Percentiles rank a stretch among this genome's conserved stretches.
Evolutionary conservation across 495 filamentous ascomycete species (phyloP).

Genomic region (Lophiostoma macrostomum): DNA sequence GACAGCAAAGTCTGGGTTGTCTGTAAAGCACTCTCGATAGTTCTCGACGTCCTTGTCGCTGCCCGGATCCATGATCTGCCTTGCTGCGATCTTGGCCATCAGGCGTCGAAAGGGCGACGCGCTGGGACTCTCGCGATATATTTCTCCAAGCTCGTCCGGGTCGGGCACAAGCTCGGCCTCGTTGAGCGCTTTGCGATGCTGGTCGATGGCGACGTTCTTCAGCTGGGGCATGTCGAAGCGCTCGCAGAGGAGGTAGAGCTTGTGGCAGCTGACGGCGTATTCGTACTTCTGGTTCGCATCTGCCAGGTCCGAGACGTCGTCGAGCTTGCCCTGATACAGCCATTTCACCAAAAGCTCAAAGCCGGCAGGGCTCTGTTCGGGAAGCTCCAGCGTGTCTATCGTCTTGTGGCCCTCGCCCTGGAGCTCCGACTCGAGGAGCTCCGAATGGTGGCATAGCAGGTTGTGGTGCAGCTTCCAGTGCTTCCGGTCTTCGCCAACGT

Average conservation of each 20-base stretch:
- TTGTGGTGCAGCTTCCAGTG: slow-evolving; percentile 50
- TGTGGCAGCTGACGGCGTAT: slow-evolving; percentile 49
- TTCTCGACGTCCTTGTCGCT: slow-evolving; percentile 43
- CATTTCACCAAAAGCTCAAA: slow-evolving; percentile 53
- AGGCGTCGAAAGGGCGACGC: slow-evolving; percentile 46
- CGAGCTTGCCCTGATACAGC: slow-evolving; percentile 51
- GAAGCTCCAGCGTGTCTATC: slow-evolving; percentile 40
- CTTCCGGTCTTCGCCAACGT: slow-evolving; percentile 43
- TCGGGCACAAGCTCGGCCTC: slow-evolving; percentile 48
- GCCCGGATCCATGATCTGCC: slow-evolving; percentile 53
- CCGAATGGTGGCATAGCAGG: slow-evolving; percentile 47
- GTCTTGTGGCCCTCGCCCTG: slow-evolving; percentile 34
- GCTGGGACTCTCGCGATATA: slow-evolving; percentile 43
- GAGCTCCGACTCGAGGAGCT: slow-evolving; percentile 44
- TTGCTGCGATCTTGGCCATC: slow-evolving; percentile 48
- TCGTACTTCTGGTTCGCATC: slow-evolving; percentile 47
- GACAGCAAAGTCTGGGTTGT: slow-evolving; percentile 48
- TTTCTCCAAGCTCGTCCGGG: slow-evolving; percentile 49
- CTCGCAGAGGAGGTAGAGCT: slow-evolving; percentile 50
- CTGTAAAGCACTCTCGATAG: slow-evolving; percentile 47
- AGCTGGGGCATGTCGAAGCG: slow-evolving; percentile 46
- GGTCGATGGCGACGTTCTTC: slow-evolving; percentile 51
- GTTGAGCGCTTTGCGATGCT: slow-evolving; percentile 46
- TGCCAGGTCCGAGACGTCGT: slow-evolving; percentile 43
- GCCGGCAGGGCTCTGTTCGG: slow-evolving; percentile 44